Conservation (phyloP, 2,329 filamentous ascomycete genomes). For the Xylaria digitata region DNA sequence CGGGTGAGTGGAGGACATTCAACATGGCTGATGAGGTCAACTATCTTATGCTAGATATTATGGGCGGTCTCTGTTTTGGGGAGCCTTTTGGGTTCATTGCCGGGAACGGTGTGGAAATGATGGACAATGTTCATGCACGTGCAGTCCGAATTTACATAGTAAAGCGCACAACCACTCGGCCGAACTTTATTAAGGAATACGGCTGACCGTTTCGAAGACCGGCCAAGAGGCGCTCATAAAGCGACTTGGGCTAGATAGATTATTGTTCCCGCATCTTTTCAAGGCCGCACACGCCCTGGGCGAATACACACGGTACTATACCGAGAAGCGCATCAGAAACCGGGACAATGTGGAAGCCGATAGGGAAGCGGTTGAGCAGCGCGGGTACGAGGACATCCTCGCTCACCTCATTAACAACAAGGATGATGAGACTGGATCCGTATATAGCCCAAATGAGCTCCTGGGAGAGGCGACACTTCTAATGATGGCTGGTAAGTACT, state of each 20-base stretch:
- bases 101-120: slow-evolving; percentile 6
- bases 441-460: slow-evolving; percentile 11
- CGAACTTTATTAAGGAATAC: not conserved
- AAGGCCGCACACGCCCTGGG: slow-evolving; percentile 6
- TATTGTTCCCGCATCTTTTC: slow-evolving; percentile 15
- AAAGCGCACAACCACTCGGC: too few species aligned
- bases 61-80: slow-evolving; percentile 41
- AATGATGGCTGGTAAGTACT: slow-evolving; percentile 18
- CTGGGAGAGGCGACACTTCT: slow-evolving; percentile 9
- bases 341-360: too few species aligned
- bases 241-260: not conserved
- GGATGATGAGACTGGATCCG: slow-evolving; percentile 16
- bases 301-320: slow-evolving; percentile 13
- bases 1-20: not conserved
- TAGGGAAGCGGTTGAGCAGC: not conserved
- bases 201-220: not conserved
- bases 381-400: slow-evolving; percentile 19
- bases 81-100: slow-evolving; percentile 42
- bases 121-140: slow-evolving; percentile 9
- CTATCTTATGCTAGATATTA: slow-evolving; percentile 43
- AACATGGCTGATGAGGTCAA: slow-evolving; percentile 30
- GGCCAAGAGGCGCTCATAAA: slow-evolving; percentile 21
- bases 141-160: slow-evolving; percentile 19
- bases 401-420: slow-evolving; percentile 10
- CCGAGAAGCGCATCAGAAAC: not conserved